Conservation (phyloP, 2,329 filamentous ascomycete genomes). For the Chrysoporthe puriensis region DNA sequence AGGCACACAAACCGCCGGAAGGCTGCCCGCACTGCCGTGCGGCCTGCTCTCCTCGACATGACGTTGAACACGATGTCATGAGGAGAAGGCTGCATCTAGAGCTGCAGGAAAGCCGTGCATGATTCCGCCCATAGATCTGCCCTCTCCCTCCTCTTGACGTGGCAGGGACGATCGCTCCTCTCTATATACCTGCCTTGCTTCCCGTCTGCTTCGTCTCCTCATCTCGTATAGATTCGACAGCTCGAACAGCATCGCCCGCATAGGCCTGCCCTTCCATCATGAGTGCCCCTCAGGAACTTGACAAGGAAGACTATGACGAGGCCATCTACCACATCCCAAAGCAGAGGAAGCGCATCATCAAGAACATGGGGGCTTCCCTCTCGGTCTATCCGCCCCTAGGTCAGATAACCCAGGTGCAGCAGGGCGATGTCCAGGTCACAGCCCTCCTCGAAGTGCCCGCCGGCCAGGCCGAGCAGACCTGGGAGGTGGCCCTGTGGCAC, state of each 20-base stretch:
- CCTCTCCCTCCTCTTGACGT: background rate
- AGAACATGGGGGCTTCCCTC: slow-evolving; percentile 44
- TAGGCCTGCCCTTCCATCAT: slow-evolving; percentile 22
- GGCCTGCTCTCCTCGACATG: background rate
- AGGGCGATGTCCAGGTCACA: slow-evolving; percentile 59
- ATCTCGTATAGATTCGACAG: background rate
- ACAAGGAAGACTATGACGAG: slow-evolving; percentile 41
- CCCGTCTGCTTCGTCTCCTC: background rate
- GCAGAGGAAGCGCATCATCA: slow-evolving; percentile 39
- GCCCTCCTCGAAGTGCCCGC: slow-evolving; percentile 70
- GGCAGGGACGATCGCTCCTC: background rate
- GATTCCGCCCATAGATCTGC: background rate
- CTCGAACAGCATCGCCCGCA: background rate
- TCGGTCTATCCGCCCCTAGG: slow-evolving; percentile 72
- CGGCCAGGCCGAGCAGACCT: slow-evolving; percentile 58
- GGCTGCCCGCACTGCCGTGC: slow-evolving; percentile 5
- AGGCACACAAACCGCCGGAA: background rate
- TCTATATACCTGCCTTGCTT: background rate
- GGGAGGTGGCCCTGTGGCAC: slow-evolving; percentile 79
- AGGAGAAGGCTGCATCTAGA: background rate
- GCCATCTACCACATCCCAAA: slow-evolving; percentile 44
- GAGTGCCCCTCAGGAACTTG: slow-evolving; percentile 23
- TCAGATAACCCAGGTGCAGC: slow-evolving; percentile 67
- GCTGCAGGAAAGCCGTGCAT: slow-evolving; percentile 6
- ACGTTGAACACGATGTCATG: slow-evolving; percentile 7